phyloP scores from a whole-genome alignment of 108 stramenopile species.

The Schizochytrium sp. region DNA sequence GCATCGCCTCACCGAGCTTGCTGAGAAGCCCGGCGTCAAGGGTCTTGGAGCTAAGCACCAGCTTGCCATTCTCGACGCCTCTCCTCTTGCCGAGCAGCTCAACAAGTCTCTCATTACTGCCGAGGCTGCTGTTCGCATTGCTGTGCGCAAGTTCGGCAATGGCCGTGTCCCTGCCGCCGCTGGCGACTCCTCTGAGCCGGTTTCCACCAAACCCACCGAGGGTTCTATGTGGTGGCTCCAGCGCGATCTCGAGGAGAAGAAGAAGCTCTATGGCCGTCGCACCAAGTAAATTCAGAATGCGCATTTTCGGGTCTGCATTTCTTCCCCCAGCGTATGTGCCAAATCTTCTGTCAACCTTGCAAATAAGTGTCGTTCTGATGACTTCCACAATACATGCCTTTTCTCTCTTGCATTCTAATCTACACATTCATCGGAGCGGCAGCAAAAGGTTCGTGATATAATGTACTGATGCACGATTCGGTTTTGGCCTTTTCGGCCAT shows the following conservation, averaged over 20 bases:
- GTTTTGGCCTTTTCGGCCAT: too few species aligned
- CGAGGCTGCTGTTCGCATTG: slow-evolving; percentile 53
- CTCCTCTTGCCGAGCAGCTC: slow-evolving; percentile 49
- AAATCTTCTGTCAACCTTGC: background rate
- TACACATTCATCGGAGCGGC: too few species aligned
- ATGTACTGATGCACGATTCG: too few species aligned
- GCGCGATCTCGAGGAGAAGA: slow-evolving; percentile 62
- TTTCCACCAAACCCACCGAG: slow-evolving; percentile 24
- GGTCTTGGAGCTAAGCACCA: slow-evolving; percentile 59
- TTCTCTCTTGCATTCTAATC: too few species aligned
- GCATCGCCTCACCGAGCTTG: slow-evolving; percentile 37
- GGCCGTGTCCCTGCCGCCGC: slow-evolving; percentile 12
- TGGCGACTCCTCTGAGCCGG: background rate
- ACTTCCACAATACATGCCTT: too few species aligned
- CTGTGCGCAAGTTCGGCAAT: slow-evolving; percentile 47
- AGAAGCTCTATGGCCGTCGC: slow-evolving; percentile 43
- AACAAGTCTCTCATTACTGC: slow-evolving; percentile 63
- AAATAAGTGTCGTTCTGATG: too few species aligned
- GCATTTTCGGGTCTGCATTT: slow-evolving; percentile 11
- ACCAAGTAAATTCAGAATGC: slow-evolving; percentile 18
- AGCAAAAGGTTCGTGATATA: too few species aligned
- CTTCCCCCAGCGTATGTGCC: background rate
- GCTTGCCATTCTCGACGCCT: slow-evolving; percentile 58
- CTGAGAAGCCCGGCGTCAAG: slow-evolving; percentile 57
- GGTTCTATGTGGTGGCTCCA: slow-evolving; percentile 57